Evolutionary conservation across 2,329 filamentous ascomycete genomes (phyloP), one percentile per base, ranked within the genome.

Genomic region (Dothistroma pini): DNA sequence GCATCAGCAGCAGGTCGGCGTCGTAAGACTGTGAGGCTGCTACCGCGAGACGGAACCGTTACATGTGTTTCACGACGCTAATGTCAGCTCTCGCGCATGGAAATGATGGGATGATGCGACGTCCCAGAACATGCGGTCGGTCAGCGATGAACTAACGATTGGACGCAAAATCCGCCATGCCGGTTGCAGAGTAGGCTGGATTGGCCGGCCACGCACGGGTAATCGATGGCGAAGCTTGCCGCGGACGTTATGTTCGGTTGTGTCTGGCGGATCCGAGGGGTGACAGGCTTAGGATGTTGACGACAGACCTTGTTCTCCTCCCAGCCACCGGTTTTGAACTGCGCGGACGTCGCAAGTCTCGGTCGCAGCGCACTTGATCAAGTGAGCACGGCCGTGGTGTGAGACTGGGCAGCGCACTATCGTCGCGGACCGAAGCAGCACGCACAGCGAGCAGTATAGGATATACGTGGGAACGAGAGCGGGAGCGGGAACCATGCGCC

Each of bases 251-350:
- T 50, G 48, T 31, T 31, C n/a, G n/a, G n/a, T n/a, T n/a, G n/a
- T n/a, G n/a, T n/a, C n/a, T n/a, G n/a, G n/a, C n/a, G n/a, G n/a
- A n/a, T n/a, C n/a, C n/a, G n/a, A n/a, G n/a, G n/a, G n/a, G n/a
- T n/a, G n/a, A n/a, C n/a, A n/a, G n/a, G n/a, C n/a, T 29, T 29
- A 29, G 48, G 48, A 29, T 51, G 48, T 51, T 51, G 48, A 51
- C 48, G 48, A 12, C 21, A 25, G 48, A 38, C 35, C 35, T 12
- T 12, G 35, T 38, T 14, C 14, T 38, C 14, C 34, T 11, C 34
- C 38, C 38, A 44, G 38, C 41, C 41, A 44, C 41, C 41, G 1
- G 41, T 19, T 41, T 41, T 5, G 38, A 16, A 6, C 10, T 5
- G 38, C 38, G 38, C 41, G 8, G 1, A 44, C 41, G 41, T 44